Conservation (phyloP, 1,284 basidiomycete species). For the Ustilago bromivora region DNA sequence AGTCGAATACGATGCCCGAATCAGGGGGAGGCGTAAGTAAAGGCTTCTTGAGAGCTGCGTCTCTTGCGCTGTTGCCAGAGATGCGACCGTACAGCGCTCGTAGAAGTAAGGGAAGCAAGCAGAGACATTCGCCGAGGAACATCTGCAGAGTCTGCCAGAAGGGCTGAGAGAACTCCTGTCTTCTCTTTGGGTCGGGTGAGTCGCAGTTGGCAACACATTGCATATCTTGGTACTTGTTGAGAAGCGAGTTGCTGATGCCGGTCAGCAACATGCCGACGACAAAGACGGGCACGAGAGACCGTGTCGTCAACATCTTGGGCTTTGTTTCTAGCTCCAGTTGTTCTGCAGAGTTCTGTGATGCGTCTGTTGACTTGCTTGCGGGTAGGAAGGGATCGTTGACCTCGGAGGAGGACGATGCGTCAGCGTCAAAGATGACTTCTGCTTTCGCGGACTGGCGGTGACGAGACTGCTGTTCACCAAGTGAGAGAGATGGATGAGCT, state of each 20-base stretch:
- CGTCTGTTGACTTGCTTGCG: background rate
- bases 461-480: slow-evolving; percentile 23
- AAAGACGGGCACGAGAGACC: slow-evolving; percentile 68
- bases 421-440: background rate
- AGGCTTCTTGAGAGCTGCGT: slow-evolving; percentile 49
- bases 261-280: slow-evolving; percentile 73
- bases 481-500: slow-evolving; percentile 21
- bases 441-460: slow-evolving; percentile 9
- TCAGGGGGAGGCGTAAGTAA: slow-evolving; percentile 42
- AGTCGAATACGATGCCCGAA: slow-evolving; percentile 46
- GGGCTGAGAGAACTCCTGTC: slow-evolving; percentile 63
- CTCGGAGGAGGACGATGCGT: slow-evolving; percentile 11
- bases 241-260: slow-evolving; percentile 70
- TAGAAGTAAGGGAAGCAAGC: slow-evolving; percentile 56
- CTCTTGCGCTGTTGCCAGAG: slow-evolving; percentile 16
- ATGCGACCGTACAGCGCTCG: slow-evolving; percentile 33
- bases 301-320: slow-evolving; percentile 38
- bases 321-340: background rate
- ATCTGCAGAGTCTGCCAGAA: slow-evolving; percentile 70
- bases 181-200: slow-evolving; percentile 47
- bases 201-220: slow-evolving; percentile 70
- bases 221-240: slow-evolving; percentile 70
- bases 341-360: background rate
- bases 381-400: background rate
- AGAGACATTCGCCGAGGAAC: slow-evolving; percentile 71